Evolutionary conservation across 2,329 filamentous ascomycete species (phyloP).

Genomic region (Colletotrichum caudatum): DNA sequence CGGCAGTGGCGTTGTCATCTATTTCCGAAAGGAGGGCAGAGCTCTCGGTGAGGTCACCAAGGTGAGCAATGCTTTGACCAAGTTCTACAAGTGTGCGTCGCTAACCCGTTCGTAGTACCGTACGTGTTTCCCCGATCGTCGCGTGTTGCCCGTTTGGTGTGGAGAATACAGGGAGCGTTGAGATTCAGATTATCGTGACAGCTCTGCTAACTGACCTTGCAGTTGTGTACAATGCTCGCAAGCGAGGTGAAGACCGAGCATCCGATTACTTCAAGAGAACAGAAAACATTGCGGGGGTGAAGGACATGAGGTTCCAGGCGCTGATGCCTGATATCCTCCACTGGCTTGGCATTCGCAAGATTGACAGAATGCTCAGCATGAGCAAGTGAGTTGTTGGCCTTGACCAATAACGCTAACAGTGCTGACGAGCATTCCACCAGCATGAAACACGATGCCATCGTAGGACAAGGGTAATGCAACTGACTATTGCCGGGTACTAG

Average conservation of each 20-base stretch:
- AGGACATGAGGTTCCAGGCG: constrained; percentile 97
- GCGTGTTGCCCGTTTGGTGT: background rate
- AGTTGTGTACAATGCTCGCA: constrained; percentile 82
- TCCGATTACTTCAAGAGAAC: constrained; percentile 97
- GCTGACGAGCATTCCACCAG: constrained; percentile 54
- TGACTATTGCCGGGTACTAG: no score
- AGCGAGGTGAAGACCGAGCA: constrained; percentile 82
- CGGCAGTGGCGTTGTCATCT: constrained; percentile 94
- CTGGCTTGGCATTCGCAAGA: constrained; percentile 98
- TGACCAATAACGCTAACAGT: background rate
- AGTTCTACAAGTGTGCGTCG: constrained; percentile 28
- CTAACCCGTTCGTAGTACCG: constrained; percentile 59
- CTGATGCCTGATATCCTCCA: constrained; percentile 98
- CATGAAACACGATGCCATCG: constrained; percentile 93
- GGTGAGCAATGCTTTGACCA: constrained; percentile 63
- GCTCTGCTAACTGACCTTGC: constrained; percentile 15
- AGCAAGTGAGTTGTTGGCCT: constrained; percentile 76
- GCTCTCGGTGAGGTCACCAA: constrained; percentile 96
- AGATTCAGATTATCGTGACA: background rate
- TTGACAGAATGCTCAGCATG: constrained; percentile 98
- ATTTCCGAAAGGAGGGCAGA: constrained; percentile 97
- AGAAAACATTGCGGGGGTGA: constrained; percentile 98
- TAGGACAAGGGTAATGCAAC: constrained; percentile 75
- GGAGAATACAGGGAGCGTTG: background rate
- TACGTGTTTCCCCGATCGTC: constrained; percentile 48